Percentiles rank a stretch among this genome's conserved stretches.
Evolutionary conservation across 345 rosid genomes (phyloP).

Genomic region (Citrus hindsii): DNA sequence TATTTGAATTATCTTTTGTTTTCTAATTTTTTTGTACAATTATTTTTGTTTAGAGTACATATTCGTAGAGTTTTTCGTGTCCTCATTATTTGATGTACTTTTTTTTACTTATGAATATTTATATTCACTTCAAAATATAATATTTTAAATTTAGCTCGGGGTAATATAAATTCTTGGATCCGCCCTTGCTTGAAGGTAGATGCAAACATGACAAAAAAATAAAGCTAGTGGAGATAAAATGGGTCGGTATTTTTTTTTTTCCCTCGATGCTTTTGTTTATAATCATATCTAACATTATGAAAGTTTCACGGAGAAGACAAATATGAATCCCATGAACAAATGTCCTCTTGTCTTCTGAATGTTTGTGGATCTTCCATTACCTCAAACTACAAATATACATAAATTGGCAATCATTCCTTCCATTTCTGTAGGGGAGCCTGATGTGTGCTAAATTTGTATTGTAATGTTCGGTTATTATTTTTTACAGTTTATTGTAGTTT

Average conservation of each 20-base stretch:
- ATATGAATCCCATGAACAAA: neutral
- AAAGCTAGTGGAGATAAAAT: conserved; percentile 8
- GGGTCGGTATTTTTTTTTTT: conserved; percentile 23
- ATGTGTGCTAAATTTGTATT: too few species aligned
- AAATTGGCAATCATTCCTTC: neutral
- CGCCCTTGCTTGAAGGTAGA: neutral
- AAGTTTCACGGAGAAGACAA: conserved; percentile 6
- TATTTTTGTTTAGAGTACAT: too few species aligned
- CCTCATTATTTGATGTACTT: too few species aligned
- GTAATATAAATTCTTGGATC: too few species aligned
- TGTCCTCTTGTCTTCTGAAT: neutral
- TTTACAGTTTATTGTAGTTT: too few species aligned
- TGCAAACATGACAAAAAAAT: neutral
- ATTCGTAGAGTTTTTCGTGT: too few species aligned
- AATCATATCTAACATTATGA: conserved; percentile 1
- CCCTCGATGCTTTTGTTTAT: neutral
- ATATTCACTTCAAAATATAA: too few species aligned
- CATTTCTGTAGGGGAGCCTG: neutral
- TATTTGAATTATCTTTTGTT: too few species aligned
- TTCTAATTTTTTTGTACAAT: too few species aligned
- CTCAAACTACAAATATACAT: neutral
- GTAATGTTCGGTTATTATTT: too few species aligned
- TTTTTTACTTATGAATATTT: too few species aligned
- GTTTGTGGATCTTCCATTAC: conserved; percentile 13
- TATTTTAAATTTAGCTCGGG: too few species aligned